These are phyloP conservation scores for Schizonepeta tenuifolia DNA, from an alignment of 257 asterid genomes.

Conservation along the genomic window DNA sequence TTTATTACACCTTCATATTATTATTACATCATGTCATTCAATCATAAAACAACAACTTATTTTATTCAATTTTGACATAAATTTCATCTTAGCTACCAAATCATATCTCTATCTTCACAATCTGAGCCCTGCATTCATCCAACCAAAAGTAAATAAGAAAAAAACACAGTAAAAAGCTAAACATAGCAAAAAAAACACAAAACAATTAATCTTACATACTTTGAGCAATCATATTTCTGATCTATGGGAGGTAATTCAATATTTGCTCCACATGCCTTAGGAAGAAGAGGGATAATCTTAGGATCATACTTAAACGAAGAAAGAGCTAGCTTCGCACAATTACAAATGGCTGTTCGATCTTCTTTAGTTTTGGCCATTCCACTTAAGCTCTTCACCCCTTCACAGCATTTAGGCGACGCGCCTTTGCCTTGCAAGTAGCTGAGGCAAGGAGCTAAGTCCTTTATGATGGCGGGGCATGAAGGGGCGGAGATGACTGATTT, in stretches of 20 bases:
- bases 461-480: slow-evolving; percentile 17
- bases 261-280: slow-evolving; percentile 31
- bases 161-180: neutral
- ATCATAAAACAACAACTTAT: neutral
- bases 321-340: slow-evolving; percentile 33
- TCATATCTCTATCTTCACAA: neutral
- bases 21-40: neutral
- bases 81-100: neutral
- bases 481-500: slow-evolving; percentile 21
- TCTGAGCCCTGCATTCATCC: slow-evolving; percentile 30
- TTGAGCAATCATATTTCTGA: slow-evolving; percentile 40
- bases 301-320: slow-evolving; percentile 23
- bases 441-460: slow-evolving; percentile 23
- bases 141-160: neutral
- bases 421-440: slow-evolving; percentile 29
- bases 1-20: slow-evolving; percentile 2
- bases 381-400: slow-evolving; percentile 28
- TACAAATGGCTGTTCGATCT: slow-evolving; percentile 32
- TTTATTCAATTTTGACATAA: slow-evolving; percentile 4
- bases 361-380: slow-evolving; percentile 9
- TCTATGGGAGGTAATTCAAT: slow-evolving; percentile 35
- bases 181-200: neutral
- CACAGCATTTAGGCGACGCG: slow-evolving; percentile 26
- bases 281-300: slow-evolving; percentile 29
- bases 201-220: slow-evolving; percentile 19